Conservation (phyloP, 2,329 filamentous ascomycete genomes). For the Cordyceps tenuipes region DNA sequence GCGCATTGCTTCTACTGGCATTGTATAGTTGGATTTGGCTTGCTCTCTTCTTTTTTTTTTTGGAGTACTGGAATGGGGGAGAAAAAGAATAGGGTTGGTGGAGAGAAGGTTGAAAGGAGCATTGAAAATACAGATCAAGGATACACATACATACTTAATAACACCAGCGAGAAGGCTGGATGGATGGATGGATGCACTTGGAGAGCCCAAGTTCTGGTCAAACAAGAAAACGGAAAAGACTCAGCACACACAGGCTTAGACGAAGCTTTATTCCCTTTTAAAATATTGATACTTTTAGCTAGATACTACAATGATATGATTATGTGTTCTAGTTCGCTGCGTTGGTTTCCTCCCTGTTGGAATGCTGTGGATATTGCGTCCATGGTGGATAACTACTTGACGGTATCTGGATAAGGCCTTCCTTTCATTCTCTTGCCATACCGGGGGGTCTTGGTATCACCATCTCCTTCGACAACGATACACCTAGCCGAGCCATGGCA, state of each 20-base stretch:
- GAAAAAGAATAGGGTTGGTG: background rate
- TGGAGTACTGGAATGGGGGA: background rate
- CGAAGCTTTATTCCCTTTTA: background rate
- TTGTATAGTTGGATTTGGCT: background rate
- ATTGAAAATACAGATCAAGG: background rate
- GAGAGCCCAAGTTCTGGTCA: background rate
- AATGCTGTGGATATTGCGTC: too few relatives aligned
- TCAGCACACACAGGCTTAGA: background rate
- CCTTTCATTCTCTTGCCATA: too few relatives aligned
- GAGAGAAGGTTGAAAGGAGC: background rate
- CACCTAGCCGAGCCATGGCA: too few relatives aligned
- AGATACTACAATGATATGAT: background rate
- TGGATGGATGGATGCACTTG: background rate
- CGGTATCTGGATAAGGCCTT: too few relatives aligned
- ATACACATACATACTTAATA: background rate
- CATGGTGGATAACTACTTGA: too few relatives aligned
- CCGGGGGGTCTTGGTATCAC: too few relatives aligned
- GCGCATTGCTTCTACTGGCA: background rate
- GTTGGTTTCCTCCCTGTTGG: background rate
- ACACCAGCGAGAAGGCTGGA: background rate
- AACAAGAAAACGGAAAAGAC: background rate
- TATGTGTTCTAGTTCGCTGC: background rate
- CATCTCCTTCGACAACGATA: too few relatives aligned
- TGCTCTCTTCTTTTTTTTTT: background rate
- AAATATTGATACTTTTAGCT: background rate